Evolutionary conservation across 2,329 filamentous ascomycete genomes (phyloP), one percentile per base, ranked within the genome.

Genomic region (Mollisia scopiformis): DNA sequence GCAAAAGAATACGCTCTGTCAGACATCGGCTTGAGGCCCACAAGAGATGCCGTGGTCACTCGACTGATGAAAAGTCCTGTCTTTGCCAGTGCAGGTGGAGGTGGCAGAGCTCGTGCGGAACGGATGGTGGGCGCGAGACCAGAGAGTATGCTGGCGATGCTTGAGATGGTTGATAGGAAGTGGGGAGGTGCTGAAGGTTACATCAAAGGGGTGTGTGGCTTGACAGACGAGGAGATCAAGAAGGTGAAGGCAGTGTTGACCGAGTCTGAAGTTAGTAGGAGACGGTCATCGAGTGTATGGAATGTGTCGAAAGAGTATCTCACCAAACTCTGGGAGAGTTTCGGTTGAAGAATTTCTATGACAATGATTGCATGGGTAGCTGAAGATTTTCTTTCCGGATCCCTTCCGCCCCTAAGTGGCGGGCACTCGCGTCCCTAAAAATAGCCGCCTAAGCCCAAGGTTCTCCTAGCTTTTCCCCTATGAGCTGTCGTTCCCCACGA

Each of bases 1-100:
- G 88, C 87, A 0, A 74, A 81, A 10, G 90, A 93, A 73, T 93
- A 92, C 72, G 77, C 81, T 16, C 77, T 91, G 7, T 90, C 88
- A 0, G 84, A 90, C 57, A 68, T 78, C 1, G 89, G 89, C 0
- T 75, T 91, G 6, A 76, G 46, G 78, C 55, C 51, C 1, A 69
- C 78, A 16, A 79, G 86, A 57, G 79, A 81, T n/a, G 77, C 78
- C 55, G 74, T 80, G 28, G 76, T 90, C 0, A 50, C 58, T 2
- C 27, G 68, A 30, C 46, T 70, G 7, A 60, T 68, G 60, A 65
- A 61, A 41, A 68, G 64, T 57, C 59, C 60, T 16, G 65, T 63
- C 3, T 59, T 66, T 41, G 65, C 63, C 13, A 39, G 57, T 39
- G 57, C 54, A 13, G 60, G 63, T 10, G 62, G 59, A 16, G 63